Base-by-base conservation (phyloP, 78 protist genomes). In the Speleostelium caveatum region DNA sequence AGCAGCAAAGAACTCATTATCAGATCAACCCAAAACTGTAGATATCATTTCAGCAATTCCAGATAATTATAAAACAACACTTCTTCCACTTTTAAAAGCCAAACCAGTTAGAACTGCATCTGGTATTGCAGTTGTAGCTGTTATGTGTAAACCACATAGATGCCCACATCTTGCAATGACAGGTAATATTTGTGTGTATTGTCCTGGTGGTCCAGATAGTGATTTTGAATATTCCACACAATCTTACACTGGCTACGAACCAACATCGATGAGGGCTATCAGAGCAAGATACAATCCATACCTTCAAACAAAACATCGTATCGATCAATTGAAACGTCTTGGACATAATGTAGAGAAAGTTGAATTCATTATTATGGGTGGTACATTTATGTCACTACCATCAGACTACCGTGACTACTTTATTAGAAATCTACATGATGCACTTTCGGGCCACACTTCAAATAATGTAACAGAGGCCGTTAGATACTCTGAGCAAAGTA, bases 71-170 rank as follows among this genome's bases (percentile, higher is more conserved):
- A 79, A 76, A 53, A 88, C 88, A 62, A 39, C 78, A 39, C 75
- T 98, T 22, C 51, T 93, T 17, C 98, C 99, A 24, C 36, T 86
- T 16, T 78, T 98, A 22, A 92, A 86, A 73, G 96, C 96, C 19
- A 97, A 97, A 65, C 99, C 99, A 12, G 96, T 97, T 17, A 96
- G 99, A 35, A 96, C 99, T 0, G 99, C 99, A 22, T 96, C 98
- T 3, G 99, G 99, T 21, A 96, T 98, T 68, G 98, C 98, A 1
- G 98, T 96, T 16, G 98, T 98, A 21, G 99, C 99, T 6, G 97
- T 98, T 36, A 98, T 98, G 99, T 97, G 98, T 90, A 97, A 98
- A 91, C 99, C 99, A 24, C 98, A 96, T 79, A 71, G 99, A 8
- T 98, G 99, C 71, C 99, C 99, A 21, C 99, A 98, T 93, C 72